Evolutionary conservation across 2,329 filamentous ascomycete genomes (phyloP).

Genomic region (Cytospora leucostoma): DNA sequence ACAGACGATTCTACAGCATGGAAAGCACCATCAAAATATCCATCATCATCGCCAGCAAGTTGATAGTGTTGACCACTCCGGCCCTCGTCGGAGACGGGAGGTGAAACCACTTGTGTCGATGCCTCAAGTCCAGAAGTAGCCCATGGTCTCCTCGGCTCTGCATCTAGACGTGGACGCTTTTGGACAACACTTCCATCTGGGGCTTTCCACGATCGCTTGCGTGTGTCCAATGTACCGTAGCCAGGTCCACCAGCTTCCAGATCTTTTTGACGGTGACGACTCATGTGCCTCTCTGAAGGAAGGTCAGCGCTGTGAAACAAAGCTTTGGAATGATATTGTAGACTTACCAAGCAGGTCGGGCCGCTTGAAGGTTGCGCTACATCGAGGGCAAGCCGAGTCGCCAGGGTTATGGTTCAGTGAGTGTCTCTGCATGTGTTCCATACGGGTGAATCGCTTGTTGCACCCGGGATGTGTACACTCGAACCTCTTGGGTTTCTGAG

Average conservation of each 20-base stretch:
- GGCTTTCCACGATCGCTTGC: constrained; percentile 59
- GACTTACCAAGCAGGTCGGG: constrained; percentile 58
- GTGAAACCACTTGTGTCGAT: constrained; percentile 21
- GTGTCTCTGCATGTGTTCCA: constrained; percentile 61
- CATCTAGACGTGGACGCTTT: constrained; percentile 37
- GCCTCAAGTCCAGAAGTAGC: constrained; percentile 7
- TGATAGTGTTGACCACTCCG: constrained; percentile 16
- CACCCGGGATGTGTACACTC: constrained; percentile 49
- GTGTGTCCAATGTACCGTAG: constrained; percentile 52
- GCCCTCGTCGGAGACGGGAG: constrained; percentile 27
- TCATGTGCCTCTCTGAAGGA: constrained; percentile 58
- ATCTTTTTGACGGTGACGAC: constrained; percentile 54
- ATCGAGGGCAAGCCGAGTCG: constrained; percentile 58
- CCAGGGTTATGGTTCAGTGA: constrained; percentile 56
- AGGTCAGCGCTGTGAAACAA: constrained; percentile 6
- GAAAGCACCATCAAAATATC: background rate
- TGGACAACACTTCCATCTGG: constrained; percentile 54
- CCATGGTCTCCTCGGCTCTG: constrained; percentile 16
- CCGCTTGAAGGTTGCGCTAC: constrained; percentile 61
- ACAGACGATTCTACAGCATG: constrained; percentile 2
- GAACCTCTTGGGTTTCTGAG: constrained; percentile 27
- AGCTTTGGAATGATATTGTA: too few relatives aligned
- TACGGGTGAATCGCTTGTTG: constrained; percentile 55
- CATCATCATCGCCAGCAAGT: constrained; percentile 34
- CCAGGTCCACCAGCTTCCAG: constrained; percentile 56